Evolutionary conservation across 371 early-diverging fungal species (phyloP).

Genomic region (Saksenaea oblongispora): DNA sequence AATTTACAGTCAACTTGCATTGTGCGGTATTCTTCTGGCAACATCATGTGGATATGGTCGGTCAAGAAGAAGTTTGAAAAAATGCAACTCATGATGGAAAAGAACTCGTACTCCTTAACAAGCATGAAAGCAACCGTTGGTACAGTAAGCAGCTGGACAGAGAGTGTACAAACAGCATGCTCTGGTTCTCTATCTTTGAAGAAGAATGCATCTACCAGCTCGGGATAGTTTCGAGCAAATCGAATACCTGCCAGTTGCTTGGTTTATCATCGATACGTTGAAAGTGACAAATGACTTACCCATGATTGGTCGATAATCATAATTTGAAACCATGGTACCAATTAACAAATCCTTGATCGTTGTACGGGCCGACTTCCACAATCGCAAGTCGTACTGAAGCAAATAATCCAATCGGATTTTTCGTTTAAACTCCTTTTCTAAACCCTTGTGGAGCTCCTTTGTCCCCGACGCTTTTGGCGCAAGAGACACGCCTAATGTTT

Average conservation of each 20-base stretch:
- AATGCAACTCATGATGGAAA: slow-evolving; percentile 69
- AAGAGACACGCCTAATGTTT: slow-evolving; percentile 24
- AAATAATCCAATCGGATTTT: slow-evolving; percentile 80
- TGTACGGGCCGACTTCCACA: slow-evolving; percentile 88
- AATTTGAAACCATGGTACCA: slow-evolving; percentile 78
- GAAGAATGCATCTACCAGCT: slow-evolving; percentile 74
- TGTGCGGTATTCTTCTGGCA: slow-evolving; percentile 38
- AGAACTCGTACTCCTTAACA: slow-evolving; percentile 75
- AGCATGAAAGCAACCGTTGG: slow-evolving; percentile 86
- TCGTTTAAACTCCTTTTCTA: slow-evolving; percentile 41
- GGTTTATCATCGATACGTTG: not conserved
- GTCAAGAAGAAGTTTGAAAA: slow-evolving; percentile 72
- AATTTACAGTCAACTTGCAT: slow-evolving; percentile 74
- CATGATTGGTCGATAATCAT: slow-evolving; percentile 76
- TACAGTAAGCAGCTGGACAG: slow-evolving; percentile 93
- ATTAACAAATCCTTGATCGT: slow-evolving; percentile 84
- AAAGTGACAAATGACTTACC: slow-evolving; percentile 40
- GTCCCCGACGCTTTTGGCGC: slow-evolving; percentile 2
- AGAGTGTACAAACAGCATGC: slow-evolving; percentile 81
- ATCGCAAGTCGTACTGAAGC: slow-evolving; percentile 76
- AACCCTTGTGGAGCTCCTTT: slow-evolving; percentile 11
- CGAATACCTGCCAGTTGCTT: slow-evolving; percentile 41
- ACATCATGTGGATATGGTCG: slow-evolving; percentile 42
- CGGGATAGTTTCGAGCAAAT: slow-evolving; percentile 82
- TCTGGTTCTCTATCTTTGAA: slow-evolving; percentile 88